phyloP scores from a whole-genome alignment of 139 green algal species.

The Asterochloris erici region DNA sequence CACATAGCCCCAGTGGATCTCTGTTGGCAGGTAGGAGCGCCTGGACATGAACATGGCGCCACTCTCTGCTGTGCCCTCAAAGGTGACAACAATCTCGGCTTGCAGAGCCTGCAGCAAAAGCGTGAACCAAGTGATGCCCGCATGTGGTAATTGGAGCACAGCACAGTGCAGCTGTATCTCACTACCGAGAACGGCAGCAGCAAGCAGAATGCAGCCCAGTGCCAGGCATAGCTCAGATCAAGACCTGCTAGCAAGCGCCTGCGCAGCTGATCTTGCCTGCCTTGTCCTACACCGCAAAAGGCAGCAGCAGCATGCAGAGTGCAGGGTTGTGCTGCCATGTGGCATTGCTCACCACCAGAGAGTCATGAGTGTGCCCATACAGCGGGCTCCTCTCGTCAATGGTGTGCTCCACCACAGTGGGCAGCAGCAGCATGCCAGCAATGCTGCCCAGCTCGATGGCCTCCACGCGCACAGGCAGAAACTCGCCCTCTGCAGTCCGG shows the following conservation, averaged over 20 bases:
- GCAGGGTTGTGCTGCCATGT: too few relatives aligned
- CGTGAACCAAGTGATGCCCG: too few relatives aligned
- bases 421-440: constrained; percentile 79
- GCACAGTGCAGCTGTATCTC: too few relatives aligned
- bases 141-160: too few relatives aligned
- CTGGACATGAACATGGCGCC: constrained; percentile 76
- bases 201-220: too few relatives aligned
- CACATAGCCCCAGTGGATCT: constrained; percentile 81
- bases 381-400: constrained; percentile 83
- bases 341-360: constrained; percentile 34
- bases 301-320: too few relatives aligned
- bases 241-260: too few relatives aligned
- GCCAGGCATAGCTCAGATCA: too few relatives aligned
- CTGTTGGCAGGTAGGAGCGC: constrained; percentile 70
- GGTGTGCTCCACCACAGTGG: constrained; percentile 75
- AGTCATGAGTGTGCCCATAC: constrained; percentile 66
- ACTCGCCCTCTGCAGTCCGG: constrained; percentile 75
- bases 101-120: not conserved
- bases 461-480: constrained; percentile 56
- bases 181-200: too few relatives aligned
- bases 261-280: too few relatives aligned
- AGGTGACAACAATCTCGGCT: constrained; percentile 82
- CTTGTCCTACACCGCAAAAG: too few relatives aligned
- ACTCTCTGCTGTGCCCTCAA: constrained; percentile 74
- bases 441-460: constrained; percentile 42